Evolutionary conservation across 306 rosid genomes (phyloP), one percentile per base, ranked within the genome.

Genomic region (Oxytropis ochrocephala): DNA sequence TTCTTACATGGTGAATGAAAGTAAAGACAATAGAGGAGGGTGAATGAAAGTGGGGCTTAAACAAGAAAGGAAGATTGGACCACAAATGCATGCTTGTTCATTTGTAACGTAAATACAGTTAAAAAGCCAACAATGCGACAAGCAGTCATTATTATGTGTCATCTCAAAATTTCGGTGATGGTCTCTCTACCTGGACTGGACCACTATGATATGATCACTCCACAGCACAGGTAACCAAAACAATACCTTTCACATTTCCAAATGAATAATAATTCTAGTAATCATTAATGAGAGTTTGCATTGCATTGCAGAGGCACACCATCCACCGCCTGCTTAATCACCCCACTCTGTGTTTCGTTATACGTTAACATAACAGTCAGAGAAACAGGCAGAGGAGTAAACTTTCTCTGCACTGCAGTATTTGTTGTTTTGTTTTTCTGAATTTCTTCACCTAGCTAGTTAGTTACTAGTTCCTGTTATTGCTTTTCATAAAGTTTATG

Each of bases 111-210:
- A 57, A 78, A 57, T 47, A 48, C 29, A n/a, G 27, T 42, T 47
- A 19, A 64, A 43, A 51, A 52, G 51, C 61, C 56, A 79, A 69
- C 69, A 56, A 67, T 13, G 67, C 64, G 65, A 85, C 90, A 75
- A 78, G 18, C 57, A 80, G 82, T 82, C 62, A 80, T 83, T 72
- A 80, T 82, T 72, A 63, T 60, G 67, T 71, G 73, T 73, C 70
- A 46, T 47, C 38, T 5, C 19, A 0, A 12, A 64, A 8, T 72
- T 63, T 29, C 51, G 63, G 65, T 67, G 48, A 67, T 27, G 38
- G 21, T 32, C 44, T 32, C 44, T 57, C 43, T 2, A 0, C 46
- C 11, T 30, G 76, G 16, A 32, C 76, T n/a, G n/a, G n/a, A n/a
- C n/a, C n/a, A n/a, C n/a, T n/a, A n/a, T n/a, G n/a, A n/a, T n/a